These are phyloP conservation scores for Ocimum tenuiflorum DNA, from an alignment of 257 asterid genomes.

Conservation along the genomic window DNA sequence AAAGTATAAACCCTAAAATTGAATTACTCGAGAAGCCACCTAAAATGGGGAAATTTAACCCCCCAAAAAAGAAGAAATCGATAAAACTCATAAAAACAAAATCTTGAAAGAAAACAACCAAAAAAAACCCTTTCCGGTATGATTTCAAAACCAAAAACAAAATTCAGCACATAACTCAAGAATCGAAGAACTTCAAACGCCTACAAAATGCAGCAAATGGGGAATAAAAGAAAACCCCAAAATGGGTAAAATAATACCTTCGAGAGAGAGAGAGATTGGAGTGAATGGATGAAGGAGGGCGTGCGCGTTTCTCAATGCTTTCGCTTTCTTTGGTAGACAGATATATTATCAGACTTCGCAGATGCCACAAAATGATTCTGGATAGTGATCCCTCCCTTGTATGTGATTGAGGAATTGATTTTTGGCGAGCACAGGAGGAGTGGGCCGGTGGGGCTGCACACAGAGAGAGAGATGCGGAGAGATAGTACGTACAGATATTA, in stretches of 20 bases:
- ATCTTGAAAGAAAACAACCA: neutral
- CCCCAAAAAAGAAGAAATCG: neutral
- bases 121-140: constrained; percentile 5
- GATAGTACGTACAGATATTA: neutral
- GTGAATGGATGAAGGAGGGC: constrained; percentile 5
- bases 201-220: neutral
- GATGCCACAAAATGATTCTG: constrained; percentile 24
- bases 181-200: constrained; percentile 13
- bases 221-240: neutral
- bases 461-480: neutral
- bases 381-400: constrained; percentile 28
- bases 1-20: constrained; percentile 29
- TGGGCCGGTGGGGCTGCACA: neutral
- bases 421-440: constrained; percentile 11
- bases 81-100: neutral
- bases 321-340: constrained; percentile 26
- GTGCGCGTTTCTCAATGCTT: constrained; percentile 18
- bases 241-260: constrained; percentile 22
- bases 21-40: constrained; percentile 12
- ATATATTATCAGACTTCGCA: constrained; percentile 12
- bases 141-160: constrained; percentile 9
- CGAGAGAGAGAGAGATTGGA: constrained; percentile 9
- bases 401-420: constrained; percentile 30
- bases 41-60: neutral
- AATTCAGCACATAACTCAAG: neutral